Evolutionary conservation across 2,329 filamentous ascomycete species (phyloP), one percentile per base, ranked within the genome.

Genomic region (Pseudogymnoascus sp.): DNA sequence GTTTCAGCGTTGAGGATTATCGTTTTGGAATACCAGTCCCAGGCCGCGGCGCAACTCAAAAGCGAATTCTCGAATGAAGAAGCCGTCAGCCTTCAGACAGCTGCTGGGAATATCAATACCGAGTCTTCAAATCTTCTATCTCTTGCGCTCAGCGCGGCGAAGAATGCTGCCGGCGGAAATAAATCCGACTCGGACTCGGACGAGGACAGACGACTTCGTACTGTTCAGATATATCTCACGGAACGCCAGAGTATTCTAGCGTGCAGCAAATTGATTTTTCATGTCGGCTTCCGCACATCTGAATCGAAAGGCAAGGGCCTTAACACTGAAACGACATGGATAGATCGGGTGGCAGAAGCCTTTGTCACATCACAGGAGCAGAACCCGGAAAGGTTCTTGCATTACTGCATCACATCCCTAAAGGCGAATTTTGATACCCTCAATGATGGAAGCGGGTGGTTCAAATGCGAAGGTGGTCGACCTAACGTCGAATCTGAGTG

Each of bases 1-100:
- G 79, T 94, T 47, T 84, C 88, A 11, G 92, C 93, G 25, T 79
- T 99, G 70, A 85, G 94, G 65, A 80, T 96, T 47, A 87, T 87
- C 2, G 78, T 95, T 5, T 77, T 94, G 53, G 94, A 97, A 80
- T 90, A 89, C 80, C 93, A 97, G 76, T 84, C 83, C 67, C 85
- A 91, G 37, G 79, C 91, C n/a, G 80, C 84, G n/a, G 80, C 81
- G 53, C 87, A 92, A 69, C 82, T 97, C 1, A 79, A 86, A 44
- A 83, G 83, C 12, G 84, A 86, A 1, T 84, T 93, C 63, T 91
- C 90, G 0, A 86, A 87, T 56, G 90, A 94, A 69, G 91, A 95
- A 78, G 80, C 86, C 14, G 82, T 86, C 63, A 92, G 90, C 70
- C 77, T 95, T 53, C 86, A 89, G 70, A 88, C 89, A 69, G 89